Conservation (phyloP, 768 basidiomycete genomes). For the Podaxis sp. region DNA sequence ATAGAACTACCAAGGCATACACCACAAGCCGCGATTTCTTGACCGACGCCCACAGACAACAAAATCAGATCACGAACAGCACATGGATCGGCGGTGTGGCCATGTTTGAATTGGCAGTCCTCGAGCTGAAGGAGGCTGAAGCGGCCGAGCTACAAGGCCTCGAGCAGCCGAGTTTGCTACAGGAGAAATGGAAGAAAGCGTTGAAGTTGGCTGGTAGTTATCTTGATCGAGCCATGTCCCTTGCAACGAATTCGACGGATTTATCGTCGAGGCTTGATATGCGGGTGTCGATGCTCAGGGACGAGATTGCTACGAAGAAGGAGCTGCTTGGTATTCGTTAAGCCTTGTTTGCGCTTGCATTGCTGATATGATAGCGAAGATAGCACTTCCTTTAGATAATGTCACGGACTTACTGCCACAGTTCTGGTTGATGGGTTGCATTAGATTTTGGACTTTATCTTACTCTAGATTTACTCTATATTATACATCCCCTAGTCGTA, state of each 20-base stretch:
- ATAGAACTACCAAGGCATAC: conserved; percentile 52
- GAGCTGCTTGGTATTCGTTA: conserved; percentile 31
- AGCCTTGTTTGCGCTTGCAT: too few species aligned
- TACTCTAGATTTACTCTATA: too few species aligned
- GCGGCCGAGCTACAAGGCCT: conserved; percentile 15
- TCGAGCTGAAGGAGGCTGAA: conserved; percentile 61
- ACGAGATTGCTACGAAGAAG: conserved; percentile 65
- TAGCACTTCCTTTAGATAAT: too few species aligned
- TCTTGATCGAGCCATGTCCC: conserved; percentile 47
- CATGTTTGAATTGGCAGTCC: conserved; percentile 64
- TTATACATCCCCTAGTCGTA: too few species aligned
- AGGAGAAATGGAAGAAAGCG: conserved; percentile 45
- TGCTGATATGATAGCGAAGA: too few species aligned
- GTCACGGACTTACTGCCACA: too few species aligned
- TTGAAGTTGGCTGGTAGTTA: conserved; percentile 43
- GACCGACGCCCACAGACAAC: conserved; percentile 42
- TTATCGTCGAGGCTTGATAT: conserved; percentile 66
- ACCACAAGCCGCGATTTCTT: conserved; percentile 43
- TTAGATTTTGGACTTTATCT: too few species aligned
- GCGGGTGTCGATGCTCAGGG: conserved; percentile 61
- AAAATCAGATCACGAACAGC: conserved; percentile 39
- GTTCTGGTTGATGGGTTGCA: too few species aligned
- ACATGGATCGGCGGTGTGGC: conserved; percentile 69
- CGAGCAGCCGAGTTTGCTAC: conserved; percentile 8
- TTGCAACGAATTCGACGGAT: conserved; percentile 54